A percentile compares a stretch with the other conserved stretches of the same genome.
Evolutionary conservation across 345 rosid species (phyloP).

Genomic region (Draba incana): DNA sequence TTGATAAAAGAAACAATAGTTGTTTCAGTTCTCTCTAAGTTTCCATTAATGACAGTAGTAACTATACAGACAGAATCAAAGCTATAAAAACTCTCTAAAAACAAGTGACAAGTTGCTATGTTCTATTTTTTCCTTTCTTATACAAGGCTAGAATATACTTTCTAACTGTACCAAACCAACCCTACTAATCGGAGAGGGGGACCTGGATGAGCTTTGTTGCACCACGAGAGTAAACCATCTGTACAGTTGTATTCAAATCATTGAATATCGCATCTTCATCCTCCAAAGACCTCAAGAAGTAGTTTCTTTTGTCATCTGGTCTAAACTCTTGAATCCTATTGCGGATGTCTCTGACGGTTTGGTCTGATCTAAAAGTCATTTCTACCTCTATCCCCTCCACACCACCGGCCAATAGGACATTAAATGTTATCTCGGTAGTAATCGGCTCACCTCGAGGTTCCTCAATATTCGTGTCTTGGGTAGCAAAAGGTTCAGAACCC

Average conservation of each 20-base stretch:
- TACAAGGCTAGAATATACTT: background rate
- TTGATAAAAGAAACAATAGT: slow-evolving; percentile 1
- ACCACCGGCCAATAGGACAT: background rate
- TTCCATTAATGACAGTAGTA: background rate
- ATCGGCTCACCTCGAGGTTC: background rate
- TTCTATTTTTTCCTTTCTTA: no score
- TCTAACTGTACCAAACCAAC: no score
- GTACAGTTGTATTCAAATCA: slow-evolving; percentile 22
- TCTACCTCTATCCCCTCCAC: background rate
- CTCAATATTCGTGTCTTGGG: background rate
- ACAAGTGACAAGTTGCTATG: slow-evolving; percentile 2
- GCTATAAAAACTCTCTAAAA: slow-evolving; percentile 8
- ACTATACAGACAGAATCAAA: slow-evolving; percentile 22
- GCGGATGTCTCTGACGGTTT: slow-evolving; percentile 36
- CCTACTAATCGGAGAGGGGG: no score
- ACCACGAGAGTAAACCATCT: background rate
- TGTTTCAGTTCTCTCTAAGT: slow-evolving; percentile 20
- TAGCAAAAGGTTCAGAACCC: background rate
- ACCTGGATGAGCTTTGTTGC: background rate
- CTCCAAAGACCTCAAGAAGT: background rate
- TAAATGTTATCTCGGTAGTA: background rate
- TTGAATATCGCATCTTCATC: background rate
- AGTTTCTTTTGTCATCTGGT: background rate
- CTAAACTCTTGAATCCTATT: background rate
- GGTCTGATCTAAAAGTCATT: slow-evolving; percentile 14